These are phyloP conservation scores for Suillus luteus DNA, from an alignment of 768 basidiomycete species.

Conservation along the genomic window DNA sequence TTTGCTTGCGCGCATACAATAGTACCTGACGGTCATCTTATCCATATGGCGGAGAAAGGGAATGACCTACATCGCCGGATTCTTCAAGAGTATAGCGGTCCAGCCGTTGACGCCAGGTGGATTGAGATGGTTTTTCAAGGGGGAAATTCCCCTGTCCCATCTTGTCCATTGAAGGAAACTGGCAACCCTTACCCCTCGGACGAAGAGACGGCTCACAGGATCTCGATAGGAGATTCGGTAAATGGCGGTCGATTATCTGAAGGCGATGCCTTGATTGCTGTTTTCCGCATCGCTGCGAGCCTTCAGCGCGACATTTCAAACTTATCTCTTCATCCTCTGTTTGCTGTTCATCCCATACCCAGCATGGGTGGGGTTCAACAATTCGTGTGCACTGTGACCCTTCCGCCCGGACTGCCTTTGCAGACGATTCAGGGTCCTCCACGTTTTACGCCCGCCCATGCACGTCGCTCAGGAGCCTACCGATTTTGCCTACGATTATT, in stretches of 20 bases:
- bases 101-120: constrained; percentile 51
- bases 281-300: constrained; percentile 52
- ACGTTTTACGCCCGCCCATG: constrained; percentile 48
- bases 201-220: constrained; percentile 38
- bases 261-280: constrained; percentile 56
- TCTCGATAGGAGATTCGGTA: constrained; percentile 59
- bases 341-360: constrained; percentile 16
- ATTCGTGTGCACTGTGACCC: constrained; percentile 51
- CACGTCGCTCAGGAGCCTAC: constrained; percentile 62
- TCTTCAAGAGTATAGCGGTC: constrained; percentile 44
- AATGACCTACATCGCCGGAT: constrained; percentile 57
- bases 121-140: constrained; percentile 42
- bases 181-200: constrained; percentile 48
- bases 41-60: constrained; percentile 64
- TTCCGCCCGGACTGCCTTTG: constrained; percentile 46
- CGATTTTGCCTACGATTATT: constrained; percentile 54
- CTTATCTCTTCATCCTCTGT: constrained; percentile 18
- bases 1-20: constrained; percentile 51
- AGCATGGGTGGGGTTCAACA: constrained; percentile 26
- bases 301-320: constrained; percentile 16
- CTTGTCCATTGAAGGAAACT: constrained; percentile 42
- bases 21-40: constrained; percentile 50
- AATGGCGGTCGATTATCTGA: constrained; percentile 60
- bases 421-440: constrained; percentile 46
- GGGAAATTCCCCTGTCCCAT: constrained; percentile 44